A percentile compares a stretch with the other conserved stretches of the same genome.
These are phyloP conservation scores for Botrytis deweyae DNA, from an alignment of 2,329 filamentous ascomycete genomes.

Conservation along the genomic window DNA sequence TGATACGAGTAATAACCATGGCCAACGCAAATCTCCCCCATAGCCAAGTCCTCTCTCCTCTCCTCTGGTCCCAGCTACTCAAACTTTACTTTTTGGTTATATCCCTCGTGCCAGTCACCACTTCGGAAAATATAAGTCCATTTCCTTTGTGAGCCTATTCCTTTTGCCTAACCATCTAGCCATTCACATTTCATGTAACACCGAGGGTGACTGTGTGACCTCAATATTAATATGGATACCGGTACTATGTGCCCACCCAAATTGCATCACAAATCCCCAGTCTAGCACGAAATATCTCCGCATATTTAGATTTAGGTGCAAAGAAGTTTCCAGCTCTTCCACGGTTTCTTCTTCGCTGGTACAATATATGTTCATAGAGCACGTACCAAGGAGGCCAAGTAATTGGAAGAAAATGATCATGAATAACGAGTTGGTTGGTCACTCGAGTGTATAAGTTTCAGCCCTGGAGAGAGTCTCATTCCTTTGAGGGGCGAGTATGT, in stretches of 20 bases:
- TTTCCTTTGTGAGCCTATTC: background rate
- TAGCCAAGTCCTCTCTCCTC: background rate
- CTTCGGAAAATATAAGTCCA: background rate
- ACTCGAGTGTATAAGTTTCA: background rate
- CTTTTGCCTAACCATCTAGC: background rate
- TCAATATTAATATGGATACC: background rate
- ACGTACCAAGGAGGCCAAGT: background rate
- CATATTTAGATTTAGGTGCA: background rate
- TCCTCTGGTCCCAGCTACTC: background rate
- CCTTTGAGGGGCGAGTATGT: constrained; percentile 1
- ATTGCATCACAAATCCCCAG: constrained; percentile 10
- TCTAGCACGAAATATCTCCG: background rate
- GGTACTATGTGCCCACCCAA: background rate
- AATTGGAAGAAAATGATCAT: background rate
- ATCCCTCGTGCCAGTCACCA: background rate
- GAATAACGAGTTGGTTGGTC: background rate
- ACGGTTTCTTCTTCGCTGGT: background rate
- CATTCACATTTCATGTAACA: constrained; percentile 3
- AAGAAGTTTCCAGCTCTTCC: constrained; percentile 8
- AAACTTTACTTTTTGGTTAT: background rate
- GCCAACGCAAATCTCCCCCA: background rate
- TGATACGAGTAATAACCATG: background rate
- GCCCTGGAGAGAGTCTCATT: constrained; percentile 6
- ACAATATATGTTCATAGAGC: background rate
- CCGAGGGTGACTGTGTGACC: constrained; percentile 1